These are phyloP conservation scores for Alnus rubra DNA, from an alignment of 306 rosid species.

Conservation along the genomic window DNA sequence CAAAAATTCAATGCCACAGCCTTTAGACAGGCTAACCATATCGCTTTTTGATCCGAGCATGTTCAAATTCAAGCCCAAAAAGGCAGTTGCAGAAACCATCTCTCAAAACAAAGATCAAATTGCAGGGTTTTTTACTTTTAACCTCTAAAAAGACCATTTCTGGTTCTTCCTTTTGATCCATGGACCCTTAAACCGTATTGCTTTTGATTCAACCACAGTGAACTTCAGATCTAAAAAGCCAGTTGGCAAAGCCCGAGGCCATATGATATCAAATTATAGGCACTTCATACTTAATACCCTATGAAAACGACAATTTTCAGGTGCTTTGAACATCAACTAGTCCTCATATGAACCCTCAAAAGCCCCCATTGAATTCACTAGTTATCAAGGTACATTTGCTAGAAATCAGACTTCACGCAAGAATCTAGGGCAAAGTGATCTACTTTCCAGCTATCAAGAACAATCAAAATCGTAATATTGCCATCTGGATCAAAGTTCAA, in stretches of 20 bases:
- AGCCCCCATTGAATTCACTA: not conserved
- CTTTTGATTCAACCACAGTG: not conserved
- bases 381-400: not conserved
- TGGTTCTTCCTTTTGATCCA: not conserved
- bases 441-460: slow-evolving; percentile 1
- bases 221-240: not conserved
- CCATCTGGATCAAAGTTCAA: not conserved
- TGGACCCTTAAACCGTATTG: not conserved
- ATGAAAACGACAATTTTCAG: not conserved
- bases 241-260: not conserved
- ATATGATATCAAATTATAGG: not conserved
- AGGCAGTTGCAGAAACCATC: not conserved
- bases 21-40: not conserved
- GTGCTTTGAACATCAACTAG: not conserved
- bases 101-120: not conserved
- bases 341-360: not conserved
- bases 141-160: not conserved
- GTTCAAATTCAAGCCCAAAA: slow-evolving; percentile 8
- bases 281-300: not conserved
- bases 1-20: no score
- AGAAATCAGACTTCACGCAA: not conserved
- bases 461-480: slow-evolving; percentile 9
- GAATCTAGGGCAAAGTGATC: slow-evolving; percentile 20
- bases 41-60: slow-evolving; percentile 21
- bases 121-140: not conserved